Evolutionary conservation across 345 rosid species (phyloP).

Genomic region (Dovyalis caffra): DNA sequence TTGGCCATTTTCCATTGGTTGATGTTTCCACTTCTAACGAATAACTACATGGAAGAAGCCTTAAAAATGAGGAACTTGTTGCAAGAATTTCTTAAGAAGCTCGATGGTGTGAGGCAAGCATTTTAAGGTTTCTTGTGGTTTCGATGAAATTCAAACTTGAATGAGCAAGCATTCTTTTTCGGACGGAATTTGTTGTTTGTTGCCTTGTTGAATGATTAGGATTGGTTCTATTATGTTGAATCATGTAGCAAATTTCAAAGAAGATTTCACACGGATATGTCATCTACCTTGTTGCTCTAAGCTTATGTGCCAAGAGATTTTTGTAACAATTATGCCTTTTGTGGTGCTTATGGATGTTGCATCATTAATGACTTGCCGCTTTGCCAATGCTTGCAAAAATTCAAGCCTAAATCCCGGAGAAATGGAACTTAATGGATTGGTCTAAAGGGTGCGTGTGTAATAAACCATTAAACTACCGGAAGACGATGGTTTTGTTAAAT

Average conservation of each 20-base stretch:
- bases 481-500: slow-evolving; percentile 10
- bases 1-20: neutral
- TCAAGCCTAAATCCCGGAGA: slow-evolving; percentile 7
- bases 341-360: neutral
- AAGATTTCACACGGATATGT: too few species aligned
- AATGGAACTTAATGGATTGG: slow-evolving; percentile 10
- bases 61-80: slow-evolving; percentile 94
- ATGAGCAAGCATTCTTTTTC: neutral
- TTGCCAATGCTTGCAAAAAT: slow-evolving; percentile 17
- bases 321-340: neutral
- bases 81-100: slow-evolving; percentile 90
- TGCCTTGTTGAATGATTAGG: neutral
- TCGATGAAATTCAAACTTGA: neutral
- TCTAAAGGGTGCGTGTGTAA: slow-evolving; percentile 1
- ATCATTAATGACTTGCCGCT: neutral
- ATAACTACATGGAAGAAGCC: slow-evolving; percentile 99
- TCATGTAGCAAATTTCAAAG: neutral
- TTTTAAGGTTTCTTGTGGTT: neutral
- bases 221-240: neutral
- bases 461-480: neutral
- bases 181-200: neutral
- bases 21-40: slow-evolving; percentile 37
- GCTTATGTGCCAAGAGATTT: neutral
- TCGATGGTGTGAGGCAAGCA: slow-evolving; percentile 74
- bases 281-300: too few species aligned